Conservation (phyloP, 768 basidiomycete species). For the Auricularia sp. region DNA sequence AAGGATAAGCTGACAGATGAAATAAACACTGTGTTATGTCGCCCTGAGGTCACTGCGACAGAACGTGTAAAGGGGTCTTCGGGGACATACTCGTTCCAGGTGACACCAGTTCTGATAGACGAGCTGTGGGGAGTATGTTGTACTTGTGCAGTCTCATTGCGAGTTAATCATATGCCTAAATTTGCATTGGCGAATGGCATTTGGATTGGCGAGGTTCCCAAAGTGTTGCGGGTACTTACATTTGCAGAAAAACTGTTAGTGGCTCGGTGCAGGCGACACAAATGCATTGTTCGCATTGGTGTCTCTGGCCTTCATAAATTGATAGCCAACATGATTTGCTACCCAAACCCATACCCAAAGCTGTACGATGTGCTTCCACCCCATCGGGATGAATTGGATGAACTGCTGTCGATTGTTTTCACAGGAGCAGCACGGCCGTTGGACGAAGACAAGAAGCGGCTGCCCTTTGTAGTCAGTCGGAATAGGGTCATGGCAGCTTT, state of each 20-base stretch:
- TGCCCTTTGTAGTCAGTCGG: background rate
- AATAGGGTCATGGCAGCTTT: background rate
- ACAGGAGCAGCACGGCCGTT: slow-evolving; percentile 19
- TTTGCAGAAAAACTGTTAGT: slow-evolving; percentile 24
- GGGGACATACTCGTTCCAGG: no score
- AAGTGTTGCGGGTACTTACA: slow-evolving; percentile 16
- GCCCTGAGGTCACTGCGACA: no score
- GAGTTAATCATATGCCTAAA: slow-evolving; percentile 8
- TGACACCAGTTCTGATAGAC: no score
- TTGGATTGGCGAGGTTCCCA: slow-evolving; percentile 28
- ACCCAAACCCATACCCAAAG: slow-evolving; percentile 5
- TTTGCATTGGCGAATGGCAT: slow-evolving; percentile 24
- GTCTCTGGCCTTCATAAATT: slow-evolving; percentile 22
- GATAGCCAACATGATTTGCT: slow-evolving; percentile 25
- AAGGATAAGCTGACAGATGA: no score
- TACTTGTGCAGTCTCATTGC: no score
- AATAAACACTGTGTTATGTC: no score
- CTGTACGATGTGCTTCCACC: background rate
- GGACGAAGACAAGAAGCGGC: slow-evolving; percentile 15
- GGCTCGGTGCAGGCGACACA: slow-evolving; percentile 18
- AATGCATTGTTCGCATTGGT: slow-evolving; percentile 21
- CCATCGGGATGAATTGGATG: slow-evolving; percentile 19
- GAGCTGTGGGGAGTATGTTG: no score
- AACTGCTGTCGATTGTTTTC: slow-evolving; percentile 24
- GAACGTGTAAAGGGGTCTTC: no score